Base-by-base conservation (phyloP, 2,329 filamentous ascomycete genomes). In the Cyclaneusma minus region DNA sequence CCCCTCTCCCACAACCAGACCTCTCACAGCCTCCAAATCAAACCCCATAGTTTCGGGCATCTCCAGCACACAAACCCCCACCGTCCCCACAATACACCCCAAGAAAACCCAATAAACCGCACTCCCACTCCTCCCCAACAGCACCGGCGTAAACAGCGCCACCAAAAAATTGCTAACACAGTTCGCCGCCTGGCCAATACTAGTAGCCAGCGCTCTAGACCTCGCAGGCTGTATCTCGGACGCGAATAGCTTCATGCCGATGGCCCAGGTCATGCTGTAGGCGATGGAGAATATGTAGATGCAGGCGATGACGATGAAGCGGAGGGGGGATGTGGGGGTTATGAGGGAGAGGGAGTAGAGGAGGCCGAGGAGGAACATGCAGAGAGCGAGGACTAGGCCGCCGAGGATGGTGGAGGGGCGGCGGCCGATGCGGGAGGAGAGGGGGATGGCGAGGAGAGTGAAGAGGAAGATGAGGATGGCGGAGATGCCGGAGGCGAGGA, bases 401-500 rank as follows among this genome's bases (percentile, higher is more conserved):
- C 61, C 68, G 3, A 50, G 50, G 17, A 74, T 56, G 16, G 61
- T 59, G 8, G 58, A 63, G 3, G 58, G 62, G 4, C 62, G 57
- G 5, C 68, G 54, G 4, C 65, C 64, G 59, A 66, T 70, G 32
- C 54, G 54, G 35, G 75, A 68, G 1, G 64, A 61, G 9, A 63
- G 54, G 13, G 70, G 46, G 32, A 65, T 54, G 1, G 60, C 67
- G 0, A 67, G 65, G 15, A 74, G 56, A 0, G 67, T 67, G 24
- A 62, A 51, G n/a, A 54, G 50, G 12, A 73, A 53, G 43, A 73
- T 72, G 2, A 70, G 45, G 1, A 74, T 55, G 0, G 60, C 66
- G 0, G 68, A 70, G 6, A 75, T 52, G 0, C 68, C 68, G 0
- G 68, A 73, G 1, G 69, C 70, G 3, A 75, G 52, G 37, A 75